Percentiles rank a stretch among this genome's conserved stretches.
These are phyloP conservation scores for Catenaria anguillulae DNA, from an alignment of 371 early-diverging fungal genomes.

Conservation along the genomic window DNA sequence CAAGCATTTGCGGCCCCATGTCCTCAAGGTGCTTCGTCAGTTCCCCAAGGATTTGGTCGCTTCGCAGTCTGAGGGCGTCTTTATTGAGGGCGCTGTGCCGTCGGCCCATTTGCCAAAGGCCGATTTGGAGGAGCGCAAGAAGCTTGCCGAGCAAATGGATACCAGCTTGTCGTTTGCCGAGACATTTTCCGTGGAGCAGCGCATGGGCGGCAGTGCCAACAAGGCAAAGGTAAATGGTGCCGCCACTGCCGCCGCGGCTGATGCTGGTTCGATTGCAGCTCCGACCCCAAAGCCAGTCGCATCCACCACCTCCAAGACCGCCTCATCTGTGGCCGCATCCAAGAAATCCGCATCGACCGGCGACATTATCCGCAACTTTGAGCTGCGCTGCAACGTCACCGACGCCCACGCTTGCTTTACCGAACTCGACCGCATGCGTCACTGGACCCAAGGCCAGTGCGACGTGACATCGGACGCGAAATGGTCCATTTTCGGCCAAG, in stretches of 20 bases:
- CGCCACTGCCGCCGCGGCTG: not conserved
- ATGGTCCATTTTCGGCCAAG: not conserved
- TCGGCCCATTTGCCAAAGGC: not conserved
- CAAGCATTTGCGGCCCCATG: not conserved
- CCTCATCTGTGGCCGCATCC: not conserved
- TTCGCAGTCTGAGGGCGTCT: not conserved
- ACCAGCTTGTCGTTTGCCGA: not conserved
- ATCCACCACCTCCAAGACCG: not conserved
- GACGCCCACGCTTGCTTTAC: not conserved
- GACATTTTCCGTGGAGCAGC: not conserved
- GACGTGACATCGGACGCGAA: not conserved
- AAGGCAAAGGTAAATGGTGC: not conserved
- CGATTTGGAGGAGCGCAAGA: constrained; percentile 3
- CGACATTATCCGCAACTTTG: not conserved
- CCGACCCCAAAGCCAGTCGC: not conserved
- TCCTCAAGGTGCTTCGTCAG: not conserved
- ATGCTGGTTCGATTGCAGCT: not conserved
- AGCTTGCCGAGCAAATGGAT: not conserved
- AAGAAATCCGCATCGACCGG: not conserved
- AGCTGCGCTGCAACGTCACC: not conserved
- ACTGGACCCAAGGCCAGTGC: not conserved
- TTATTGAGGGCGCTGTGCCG: not conserved
- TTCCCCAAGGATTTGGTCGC: not conserved
- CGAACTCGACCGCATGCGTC: not conserved
- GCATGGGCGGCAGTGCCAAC: constrained; percentile 1